Conservation (phyloP, 192 early-diverging fungal species). For the Gonapodya prolifera region DNA sequence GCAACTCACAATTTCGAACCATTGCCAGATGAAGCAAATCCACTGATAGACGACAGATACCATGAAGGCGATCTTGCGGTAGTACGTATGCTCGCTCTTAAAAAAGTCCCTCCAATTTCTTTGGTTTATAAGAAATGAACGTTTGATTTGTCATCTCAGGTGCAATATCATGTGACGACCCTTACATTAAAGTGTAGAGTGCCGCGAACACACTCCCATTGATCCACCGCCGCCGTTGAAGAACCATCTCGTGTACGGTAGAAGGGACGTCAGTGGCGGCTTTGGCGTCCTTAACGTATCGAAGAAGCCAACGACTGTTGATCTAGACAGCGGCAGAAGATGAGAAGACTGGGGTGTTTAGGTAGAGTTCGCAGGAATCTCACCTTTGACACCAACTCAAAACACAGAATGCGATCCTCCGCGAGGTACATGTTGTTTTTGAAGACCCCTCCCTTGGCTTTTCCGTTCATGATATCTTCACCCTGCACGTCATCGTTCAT, state of each 20-base stretch:
- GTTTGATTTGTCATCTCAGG: no score
- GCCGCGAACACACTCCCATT: slow-evolving; percentile 92
- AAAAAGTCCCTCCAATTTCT: slow-evolving; percentile 63
- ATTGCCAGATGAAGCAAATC: slow-evolving; percentile 71
- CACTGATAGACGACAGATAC: slow-evolving; percentile 72
- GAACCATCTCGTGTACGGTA: slow-evolving; percentile 79
- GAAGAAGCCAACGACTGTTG: slow-evolving; percentile 60
- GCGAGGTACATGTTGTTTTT: slow-evolving; percentile 89
- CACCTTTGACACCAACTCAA: slow-evolving; percentile 76
- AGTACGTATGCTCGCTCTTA: slow-evolving; percentile 55
- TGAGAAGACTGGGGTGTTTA: background rate
- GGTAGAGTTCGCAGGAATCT: background rate
- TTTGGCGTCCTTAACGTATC: slow-evolving; percentile 80
- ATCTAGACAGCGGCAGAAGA: slow-evolving; percentile 10
- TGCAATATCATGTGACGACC: no score
- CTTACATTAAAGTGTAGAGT: slow-evolving; percentile 59
- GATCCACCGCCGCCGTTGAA: slow-evolving; percentile 92
- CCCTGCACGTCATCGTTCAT: slow-evolving; percentile 74
- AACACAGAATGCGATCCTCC: slow-evolving; percentile 87
- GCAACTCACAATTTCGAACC: slow-evolving; percentile 67
- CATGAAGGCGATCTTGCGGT: slow-evolving; percentile 58
- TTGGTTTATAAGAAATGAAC: background rate
- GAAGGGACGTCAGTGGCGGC: slow-evolving; percentile 90
- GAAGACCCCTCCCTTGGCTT: slow-evolving; percentile 59
- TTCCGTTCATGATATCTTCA: slow-evolving; percentile 62